phyloP scores from a whole-genome alignment of 495 filamentous ascomycete species.

The Penicillium crystallinum region DNA sequence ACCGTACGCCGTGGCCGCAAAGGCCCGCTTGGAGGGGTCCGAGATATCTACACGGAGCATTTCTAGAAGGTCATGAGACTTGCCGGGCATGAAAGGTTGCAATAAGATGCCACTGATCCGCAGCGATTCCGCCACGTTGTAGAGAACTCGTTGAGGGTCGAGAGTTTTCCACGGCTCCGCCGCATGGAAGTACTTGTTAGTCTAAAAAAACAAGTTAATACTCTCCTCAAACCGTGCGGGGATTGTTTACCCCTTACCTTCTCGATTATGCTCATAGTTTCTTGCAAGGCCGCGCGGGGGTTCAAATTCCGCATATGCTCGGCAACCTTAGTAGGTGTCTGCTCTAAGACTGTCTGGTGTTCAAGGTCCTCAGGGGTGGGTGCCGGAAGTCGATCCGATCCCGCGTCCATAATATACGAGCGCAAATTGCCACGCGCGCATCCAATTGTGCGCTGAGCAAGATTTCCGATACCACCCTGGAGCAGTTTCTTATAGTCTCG shows the following conservation, averaged over 20 bases:
- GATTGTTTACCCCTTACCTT: constrained; percentile 35
- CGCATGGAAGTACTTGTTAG: constrained; percentile 63
- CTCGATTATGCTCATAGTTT: constrained; percentile 59
- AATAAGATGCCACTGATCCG: constrained; percentile 78
- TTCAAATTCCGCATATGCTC: constrained; percentile 60
- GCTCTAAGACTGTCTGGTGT: constrained; percentile 31
- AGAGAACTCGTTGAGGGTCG: constrained; percentile 53
- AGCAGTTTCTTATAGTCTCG: constrained; percentile 73
- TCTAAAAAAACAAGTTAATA: constrained; percentile 39
- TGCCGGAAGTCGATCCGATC: constrained; percentile 25
- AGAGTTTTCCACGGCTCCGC: constrained; percentile 54
- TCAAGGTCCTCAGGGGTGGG: constrained; percentile 24
- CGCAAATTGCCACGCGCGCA: constrained; percentile 62
- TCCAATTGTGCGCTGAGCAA: constrained; percentile 62
- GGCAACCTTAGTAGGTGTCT: constrained; percentile 38
- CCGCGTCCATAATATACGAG: constrained; percentile 45
- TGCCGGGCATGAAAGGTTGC: constrained; percentile 87
- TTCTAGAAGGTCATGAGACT: constrained; percentile 68
- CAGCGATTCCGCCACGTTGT: constrained; percentile 67
- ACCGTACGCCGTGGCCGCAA: constrained; percentile 50
- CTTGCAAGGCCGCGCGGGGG: constrained; percentile 57
- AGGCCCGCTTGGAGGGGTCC: constrained; percentile 44
- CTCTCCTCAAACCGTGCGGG: constrained; percentile 8
- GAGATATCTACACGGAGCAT: constrained; percentile 61
- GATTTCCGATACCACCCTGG: constrained; percentile 71